These are phyloP conservation scores for Plasmodium billcollinsi DNA, from an alignment of 169 alveolate species.

Conservation along the genomic window DNA sequence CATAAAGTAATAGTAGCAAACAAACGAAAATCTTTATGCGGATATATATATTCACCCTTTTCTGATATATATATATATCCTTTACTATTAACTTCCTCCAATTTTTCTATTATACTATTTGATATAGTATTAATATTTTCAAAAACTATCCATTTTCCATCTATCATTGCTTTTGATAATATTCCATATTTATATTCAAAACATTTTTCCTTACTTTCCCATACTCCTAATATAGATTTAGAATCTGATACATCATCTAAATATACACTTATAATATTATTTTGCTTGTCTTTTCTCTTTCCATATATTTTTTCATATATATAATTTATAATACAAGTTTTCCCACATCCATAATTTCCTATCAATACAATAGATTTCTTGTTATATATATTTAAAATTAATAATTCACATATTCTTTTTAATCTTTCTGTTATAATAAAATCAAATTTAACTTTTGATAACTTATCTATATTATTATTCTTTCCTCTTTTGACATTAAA, in stretches of 20 bases:
- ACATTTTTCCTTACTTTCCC: constrained; percentile 86
- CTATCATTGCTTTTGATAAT: constrained; percentile 83
- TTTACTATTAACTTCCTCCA: constrained; percentile 80
- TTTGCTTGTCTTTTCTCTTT: constrained; percentile 15
- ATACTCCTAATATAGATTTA: constrained; percentile 85
- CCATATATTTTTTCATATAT: constrained; percentile 43
- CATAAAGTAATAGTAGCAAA: constrained; percentile 76
- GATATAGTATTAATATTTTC: constrained; percentile 86
- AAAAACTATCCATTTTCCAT: constrained; percentile 88
- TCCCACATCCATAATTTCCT: constrained; percentile 74
- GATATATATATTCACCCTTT: constrained; percentile 80
- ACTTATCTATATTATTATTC: not conserved
- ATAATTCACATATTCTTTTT: constrained; percentile 14
- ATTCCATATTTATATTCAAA: constrained; percentile 88
- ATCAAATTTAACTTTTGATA: constrained; percentile 1
- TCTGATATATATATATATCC: constrained; percentile 80
- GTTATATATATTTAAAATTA: constrained; percentile 44
- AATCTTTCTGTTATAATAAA: constrained; percentile 53
- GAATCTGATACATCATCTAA: constrained; percentile 88
- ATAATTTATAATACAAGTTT: constrained; percentile 63
- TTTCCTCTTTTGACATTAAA: constrained; percentile 30
- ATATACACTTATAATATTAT: constrained; percentile 79
- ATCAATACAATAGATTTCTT: constrained; percentile 59
- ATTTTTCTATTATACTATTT: constrained; percentile 79
- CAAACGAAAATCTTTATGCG: constrained; percentile 80